These are phyloP conservation scores for Verticillium tricorpus DNA, from an alignment of 2,329 filamentous ascomycete species.

Conservation along the genomic window DNA sequence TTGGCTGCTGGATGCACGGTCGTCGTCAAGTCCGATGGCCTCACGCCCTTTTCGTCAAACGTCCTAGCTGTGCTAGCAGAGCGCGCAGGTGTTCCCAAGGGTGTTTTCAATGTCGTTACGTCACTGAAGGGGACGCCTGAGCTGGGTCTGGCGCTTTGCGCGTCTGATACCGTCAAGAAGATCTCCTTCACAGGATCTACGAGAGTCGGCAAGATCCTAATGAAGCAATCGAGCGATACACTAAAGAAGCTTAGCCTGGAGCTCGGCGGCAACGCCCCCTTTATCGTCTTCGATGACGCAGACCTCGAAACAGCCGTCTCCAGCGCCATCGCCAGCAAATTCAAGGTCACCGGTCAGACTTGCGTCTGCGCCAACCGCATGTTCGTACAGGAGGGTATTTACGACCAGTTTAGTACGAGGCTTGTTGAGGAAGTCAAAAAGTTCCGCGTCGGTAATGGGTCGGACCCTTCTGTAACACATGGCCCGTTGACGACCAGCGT, in stretches of 20 bases:
- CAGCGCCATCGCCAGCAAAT: constrained; percentile 47
- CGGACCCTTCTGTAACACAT: constrained; percentile 51
- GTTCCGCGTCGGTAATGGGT: constrained; percentile 54
- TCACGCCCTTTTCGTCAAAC: constrained; percentile 28
- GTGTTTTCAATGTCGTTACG: constrained; percentile 70
- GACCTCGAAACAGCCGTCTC: constrained; percentile 56
- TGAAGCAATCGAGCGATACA: constrained; percentile 55
- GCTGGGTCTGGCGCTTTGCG: constrained; percentile 47
- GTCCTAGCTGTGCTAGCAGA: constrained; percentile 56
- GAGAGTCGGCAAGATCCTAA: constrained; percentile 64
- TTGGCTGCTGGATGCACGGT: constrained; percentile 71
- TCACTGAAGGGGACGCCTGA: constrained; percentile 63
- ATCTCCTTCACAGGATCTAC: constrained; percentile 75
- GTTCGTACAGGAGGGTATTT: constrained; percentile 50
- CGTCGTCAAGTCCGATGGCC: constrained; percentile 38
- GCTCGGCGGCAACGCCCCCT: constrained; percentile 62
- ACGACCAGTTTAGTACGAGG: constrained; percentile 50
- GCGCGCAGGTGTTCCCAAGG: constrained; percentile 70
- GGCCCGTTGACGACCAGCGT: constrained; percentile 63
- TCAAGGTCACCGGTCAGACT: constrained; percentile 54
- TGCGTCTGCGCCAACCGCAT: constrained; percentile 57
- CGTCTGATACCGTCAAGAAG: constrained; percentile 66
- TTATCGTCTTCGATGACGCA: constrained; percentile 62
- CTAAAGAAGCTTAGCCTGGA: constrained; percentile 63
- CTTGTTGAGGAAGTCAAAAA: constrained; percentile 55